phyloP scores from a whole-genome alignment of 805 yeast species.

The Candida ovalis region DNA sequence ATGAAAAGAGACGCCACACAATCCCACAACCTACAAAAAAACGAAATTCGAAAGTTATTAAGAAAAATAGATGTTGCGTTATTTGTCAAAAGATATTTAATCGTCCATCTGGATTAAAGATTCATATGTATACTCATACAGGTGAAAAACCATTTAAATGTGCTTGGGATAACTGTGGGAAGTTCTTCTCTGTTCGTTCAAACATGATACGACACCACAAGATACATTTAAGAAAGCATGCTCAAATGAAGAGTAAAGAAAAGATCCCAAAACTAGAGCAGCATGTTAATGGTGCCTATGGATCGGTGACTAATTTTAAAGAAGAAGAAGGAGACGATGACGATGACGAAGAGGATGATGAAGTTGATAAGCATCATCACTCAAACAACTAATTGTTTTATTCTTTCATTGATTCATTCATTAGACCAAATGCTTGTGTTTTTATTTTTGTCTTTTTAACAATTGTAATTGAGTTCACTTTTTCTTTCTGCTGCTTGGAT shows the following conservation, averaged over 20 bases:
- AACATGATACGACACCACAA: slow-evolving; percentile 79
- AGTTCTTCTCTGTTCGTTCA: slow-evolving; percentile 69
- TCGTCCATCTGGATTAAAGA: slow-evolving; percentile 76
- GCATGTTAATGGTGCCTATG: background rate
- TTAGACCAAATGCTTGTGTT: too few species aligned
- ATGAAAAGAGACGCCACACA: slow-evolving; percentile 13
- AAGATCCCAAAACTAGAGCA: slow-evolving; percentile 1
- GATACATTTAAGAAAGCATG: slow-evolving; percentile 45
- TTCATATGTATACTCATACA: slow-evolving; percentile 76
- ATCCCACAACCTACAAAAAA: slow-evolving; percentile 5
- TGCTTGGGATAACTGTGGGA: slow-evolving; percentile 60
- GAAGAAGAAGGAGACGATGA: slow-evolving; percentile 4
- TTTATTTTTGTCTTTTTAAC: too few species aligned
- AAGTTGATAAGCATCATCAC: background rate
- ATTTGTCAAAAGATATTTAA: slow-evolving; percentile 75
- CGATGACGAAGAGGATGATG: slow-evolving; percentile 8
- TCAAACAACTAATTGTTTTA: too few species aligned
- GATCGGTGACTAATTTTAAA: background rate
- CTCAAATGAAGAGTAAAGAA: slow-evolving; percentile 7
- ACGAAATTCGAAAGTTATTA: slow-evolving; percentile 4
- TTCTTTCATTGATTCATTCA: too few species aligned
- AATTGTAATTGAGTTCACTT: too few species aligned
- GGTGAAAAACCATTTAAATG: slow-evolving; percentile 76
- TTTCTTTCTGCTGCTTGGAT: too few species aligned
- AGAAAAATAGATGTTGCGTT: slow-evolving; percentile 31